Percentiles rank a stretch among this genome's conserved stretches.
phyloP scores from a whole-genome alignment of 371 early-diverging fungal genomes.

The Mucor mucedo region DNA sequence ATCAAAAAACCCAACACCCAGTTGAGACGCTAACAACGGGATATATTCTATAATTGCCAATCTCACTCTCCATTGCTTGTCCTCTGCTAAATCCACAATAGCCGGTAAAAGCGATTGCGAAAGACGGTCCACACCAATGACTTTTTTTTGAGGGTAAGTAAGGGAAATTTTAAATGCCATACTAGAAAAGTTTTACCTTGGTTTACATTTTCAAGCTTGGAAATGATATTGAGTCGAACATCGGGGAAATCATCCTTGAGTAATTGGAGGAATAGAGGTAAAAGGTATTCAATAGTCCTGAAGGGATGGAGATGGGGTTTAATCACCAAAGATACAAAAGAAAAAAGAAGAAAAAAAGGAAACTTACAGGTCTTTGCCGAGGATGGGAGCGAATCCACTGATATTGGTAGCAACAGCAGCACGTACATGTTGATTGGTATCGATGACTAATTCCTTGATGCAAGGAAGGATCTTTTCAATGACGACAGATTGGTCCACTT shows the following conservation, averaged over 20 bases:
- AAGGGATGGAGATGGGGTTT: background rate
- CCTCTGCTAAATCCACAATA: slow-evolving; percentile 97
- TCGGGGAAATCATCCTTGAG: slow-evolving; percentile 97
- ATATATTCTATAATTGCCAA: slow-evolving; percentile 98
- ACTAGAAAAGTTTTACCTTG: slow-evolving; percentile 53
- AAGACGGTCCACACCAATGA: slow-evolving; percentile 96
- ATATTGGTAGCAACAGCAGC: slow-evolving; percentile 95
- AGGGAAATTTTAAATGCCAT: background rate
- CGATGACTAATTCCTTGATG: slow-evolving; percentile 91
- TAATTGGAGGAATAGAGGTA: slow-evolving; percentile 93
- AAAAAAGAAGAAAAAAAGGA: background rate
- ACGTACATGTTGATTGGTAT: slow-evolving; percentile 96
- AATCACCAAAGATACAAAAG: background rate
- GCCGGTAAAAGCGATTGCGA: slow-evolving; percentile 97
- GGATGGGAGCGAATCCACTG: slow-evolving; percentile 90
- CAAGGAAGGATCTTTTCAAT: slow-evolving; percentile 86
- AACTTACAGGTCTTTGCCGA: slow-evolving; percentile 88
- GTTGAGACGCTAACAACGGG: slow-evolving; percentile 93
- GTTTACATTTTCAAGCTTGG: slow-evolving; percentile 93
- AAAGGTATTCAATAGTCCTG: slow-evolving; percentile 91
- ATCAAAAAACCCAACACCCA: slow-evolving; percentile 96
- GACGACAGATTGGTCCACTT: slow-evolving; percentile 81
- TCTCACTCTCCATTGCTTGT: slow-evolving; percentile 99
- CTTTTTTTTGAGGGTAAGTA: slow-evolving; percentile 32
- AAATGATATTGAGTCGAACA: slow-evolving; percentile 97